Evolutionary conservation across 2,329 filamentous ascomycete species (phyloP).

Genomic region (Aureobasidium musti): DNA sequence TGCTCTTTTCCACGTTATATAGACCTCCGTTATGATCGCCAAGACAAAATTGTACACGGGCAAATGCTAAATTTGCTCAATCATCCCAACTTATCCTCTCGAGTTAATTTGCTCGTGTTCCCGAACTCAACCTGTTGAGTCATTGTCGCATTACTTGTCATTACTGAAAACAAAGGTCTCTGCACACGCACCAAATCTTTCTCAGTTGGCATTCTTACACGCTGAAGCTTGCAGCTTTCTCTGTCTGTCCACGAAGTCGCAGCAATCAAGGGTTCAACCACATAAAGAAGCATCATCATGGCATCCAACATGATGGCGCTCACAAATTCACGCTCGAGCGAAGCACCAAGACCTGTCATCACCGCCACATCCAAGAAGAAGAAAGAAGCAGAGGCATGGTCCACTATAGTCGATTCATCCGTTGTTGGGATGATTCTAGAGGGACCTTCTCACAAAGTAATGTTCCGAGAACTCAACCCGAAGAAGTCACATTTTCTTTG

Average conservation of each 20-base stretch:
- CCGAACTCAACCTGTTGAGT: neutral
- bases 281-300: too few species aligned
- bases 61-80: neutral
- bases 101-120: neutral
- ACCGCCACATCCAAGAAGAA: too few species aligned
- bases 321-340: neutral
- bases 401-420: neutral
- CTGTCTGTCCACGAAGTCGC: neutral
- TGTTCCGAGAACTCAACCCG: neutral
- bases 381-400: too few species aligned
- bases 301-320: neutral
- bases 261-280: too few species aligned
- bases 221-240: neutral
- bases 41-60: conserved; percentile 11
- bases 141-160: neutral
- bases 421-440: neutral
- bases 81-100: neutral
- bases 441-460: neutral
- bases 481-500: neutral
- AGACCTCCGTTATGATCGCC: conserved; percentile 21
- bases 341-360: too few species aligned
- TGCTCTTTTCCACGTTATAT: conserved; percentile 11
- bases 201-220: neutral
- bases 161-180: neutral
- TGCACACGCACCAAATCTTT: neutral